These are phyloP conservation scores for Gastrolobium villosum DNA, from an alignment of 306 rosid species.

Conservation along the genomic window DNA sequence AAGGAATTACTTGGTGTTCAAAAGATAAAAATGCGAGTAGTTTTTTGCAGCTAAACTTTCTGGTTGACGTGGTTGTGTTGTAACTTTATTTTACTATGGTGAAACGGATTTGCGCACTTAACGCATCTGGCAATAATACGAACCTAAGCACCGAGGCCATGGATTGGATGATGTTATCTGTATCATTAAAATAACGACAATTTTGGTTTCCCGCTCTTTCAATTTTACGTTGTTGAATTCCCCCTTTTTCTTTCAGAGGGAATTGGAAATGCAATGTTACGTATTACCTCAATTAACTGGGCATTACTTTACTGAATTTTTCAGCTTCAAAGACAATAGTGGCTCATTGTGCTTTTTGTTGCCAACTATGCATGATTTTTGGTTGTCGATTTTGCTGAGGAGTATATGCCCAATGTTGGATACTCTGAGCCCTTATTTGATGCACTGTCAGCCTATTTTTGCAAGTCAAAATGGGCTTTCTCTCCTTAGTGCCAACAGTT, in stretches of 20 bases:
- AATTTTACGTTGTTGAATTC: background rate
- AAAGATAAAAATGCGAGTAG: constrained; percentile 53
- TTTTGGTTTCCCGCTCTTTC: background rate
- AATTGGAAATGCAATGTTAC: background rate
- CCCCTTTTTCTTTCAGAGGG: background rate
- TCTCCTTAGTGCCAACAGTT: background rate
- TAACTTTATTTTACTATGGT: constrained; percentile 34
- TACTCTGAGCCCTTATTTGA: background rate
- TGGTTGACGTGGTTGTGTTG: constrained; percentile 44
- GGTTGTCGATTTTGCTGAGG: background rate
- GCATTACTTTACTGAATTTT: background rate
- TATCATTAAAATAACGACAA: background rate
- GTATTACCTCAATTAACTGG: background rate
- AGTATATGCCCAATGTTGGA: background rate
- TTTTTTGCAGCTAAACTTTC: constrained; percentile 52
- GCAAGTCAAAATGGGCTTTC: background rate
- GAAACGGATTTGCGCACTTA: constrained; percentile 29
- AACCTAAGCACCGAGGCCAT: constrained; percentile 20
- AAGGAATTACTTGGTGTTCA: constrained; percentile 35
- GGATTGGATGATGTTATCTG: background rate
- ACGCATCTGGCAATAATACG: constrained; percentile 31
- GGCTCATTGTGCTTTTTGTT: background rate
- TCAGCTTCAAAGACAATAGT: too few species aligned
- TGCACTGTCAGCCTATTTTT: too few species aligned
- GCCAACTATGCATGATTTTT: background rate